Percentiles rank a stretch among this genome's conserved stretches.
phyloP scores from a whole-genome alignment of 164 flowering plant species.

The Santalum album region DNA sequence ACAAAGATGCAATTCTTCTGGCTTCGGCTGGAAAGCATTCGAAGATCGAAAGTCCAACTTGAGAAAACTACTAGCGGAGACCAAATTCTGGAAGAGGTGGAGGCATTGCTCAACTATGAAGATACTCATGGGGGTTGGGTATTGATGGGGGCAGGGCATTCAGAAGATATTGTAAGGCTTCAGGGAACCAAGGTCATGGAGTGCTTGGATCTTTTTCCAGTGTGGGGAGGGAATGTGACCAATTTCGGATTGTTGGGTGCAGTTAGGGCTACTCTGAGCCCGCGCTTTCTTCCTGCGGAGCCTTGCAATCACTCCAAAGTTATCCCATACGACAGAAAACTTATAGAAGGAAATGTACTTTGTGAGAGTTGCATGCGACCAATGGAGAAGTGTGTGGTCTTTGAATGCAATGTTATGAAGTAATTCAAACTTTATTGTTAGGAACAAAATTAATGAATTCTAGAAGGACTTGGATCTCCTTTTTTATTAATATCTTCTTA shows the following conservation, averaged over 20 bases:
- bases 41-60: conserved; percentile 30
- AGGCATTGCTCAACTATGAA: conserved; percentile 28
- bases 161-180: conserved; percentile 26
- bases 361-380: conserved; percentile 52
- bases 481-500: too few species aligned
- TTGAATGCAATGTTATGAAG: conserved; percentile 27
- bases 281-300: conserved; percentile 5
- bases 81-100: conserved; percentile 31
- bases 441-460: too few species aligned
- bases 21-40: conserved; percentile 57
- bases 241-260: conserved; percentile 40
- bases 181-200: conserved; percentile 28
- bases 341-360: conserved; percentile 10
- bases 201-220: conserved; percentile 21
- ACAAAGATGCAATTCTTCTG: conserved; percentile 44
- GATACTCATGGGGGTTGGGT: conserved; percentile 34
- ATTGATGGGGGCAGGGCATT: conserved; percentile 35
- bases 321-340: conserved; percentile 20
- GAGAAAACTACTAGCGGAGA: conserved; percentile 15
- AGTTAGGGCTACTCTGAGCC: conserved; percentile 29
- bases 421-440: too few species aligned
- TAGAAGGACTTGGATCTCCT: too few species aligned
- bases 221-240: conserved; percentile 34
- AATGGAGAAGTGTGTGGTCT: conserved; percentile 44
- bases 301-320: conserved; percentile 28